These are phyloP conservation scores for Wakefieldia striispora DNA, from an alignment of 768 basidiomycete species.

Conservation along the genomic window DNA sequence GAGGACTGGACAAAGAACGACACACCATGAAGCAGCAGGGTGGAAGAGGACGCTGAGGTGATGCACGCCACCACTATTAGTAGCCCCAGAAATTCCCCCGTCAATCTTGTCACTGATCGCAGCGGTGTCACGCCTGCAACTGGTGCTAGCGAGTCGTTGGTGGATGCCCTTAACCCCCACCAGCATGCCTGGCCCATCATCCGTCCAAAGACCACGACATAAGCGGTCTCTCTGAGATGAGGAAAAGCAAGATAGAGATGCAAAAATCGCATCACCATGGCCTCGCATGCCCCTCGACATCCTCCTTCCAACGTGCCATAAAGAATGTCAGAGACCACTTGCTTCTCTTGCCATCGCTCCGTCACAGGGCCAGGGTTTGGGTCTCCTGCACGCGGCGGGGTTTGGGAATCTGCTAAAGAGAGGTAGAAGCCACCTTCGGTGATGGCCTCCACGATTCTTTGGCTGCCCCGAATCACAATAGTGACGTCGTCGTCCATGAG, in stretches of 20 bases:
- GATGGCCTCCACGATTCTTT: conserved; percentile 15
- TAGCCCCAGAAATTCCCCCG: conserved; percentile 12
- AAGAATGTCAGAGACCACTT: conserved; percentile 4
- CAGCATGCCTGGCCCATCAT: conserved; percentile 8
- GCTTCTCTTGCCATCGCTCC: conserved; percentile 7
- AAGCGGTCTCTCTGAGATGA: conserved; percentile 3
- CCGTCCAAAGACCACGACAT: conserved; percentile 4
- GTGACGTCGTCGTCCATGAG: conserved; percentile 19
- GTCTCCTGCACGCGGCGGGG: background rate
- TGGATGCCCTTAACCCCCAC: conserved; percentile 12
- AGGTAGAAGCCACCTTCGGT: conserved; percentile 21
- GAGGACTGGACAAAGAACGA: conserved; percentile 11
- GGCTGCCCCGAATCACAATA: conserved; percentile 14
- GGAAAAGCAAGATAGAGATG: conserved; percentile 7
- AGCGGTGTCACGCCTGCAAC: background rate
- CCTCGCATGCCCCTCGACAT: conserved; percentile 16
- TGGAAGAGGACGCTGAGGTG: background rate
- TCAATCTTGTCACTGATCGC: conserved; percentile 10
- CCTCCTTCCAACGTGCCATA: conserved; percentile 13
- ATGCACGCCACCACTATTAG: conserved; percentile 4
- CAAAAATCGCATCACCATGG: conserved; percentile 12
- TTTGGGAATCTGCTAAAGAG: conserved; percentile 4
- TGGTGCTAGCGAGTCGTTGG: background rate
- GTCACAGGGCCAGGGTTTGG: background rate
- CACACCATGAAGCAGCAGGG: conserved; percentile 7